These are phyloP conservation scores for Asclepias syriaca DNA, from an alignment of 257 asterid species.

Conservation along the genomic window DNA sequence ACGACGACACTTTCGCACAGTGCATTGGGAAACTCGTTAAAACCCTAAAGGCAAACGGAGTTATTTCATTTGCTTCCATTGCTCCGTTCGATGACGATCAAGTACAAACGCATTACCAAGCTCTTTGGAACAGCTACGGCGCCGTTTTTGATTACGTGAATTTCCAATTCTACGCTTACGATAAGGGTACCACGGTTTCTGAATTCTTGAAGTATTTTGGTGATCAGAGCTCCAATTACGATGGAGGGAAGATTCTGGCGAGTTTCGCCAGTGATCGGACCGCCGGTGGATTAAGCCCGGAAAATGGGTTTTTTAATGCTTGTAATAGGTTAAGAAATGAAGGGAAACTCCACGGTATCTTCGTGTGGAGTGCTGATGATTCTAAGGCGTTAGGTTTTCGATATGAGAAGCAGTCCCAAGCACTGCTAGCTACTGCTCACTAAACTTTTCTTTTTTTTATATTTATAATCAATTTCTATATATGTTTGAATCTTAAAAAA, in stretches of 20 bases:
- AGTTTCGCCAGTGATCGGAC: conserved; percentile 61
- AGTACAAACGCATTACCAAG: conserved; percentile 63
- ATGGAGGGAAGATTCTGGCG: conserved; percentile 54
- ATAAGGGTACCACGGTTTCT: conserved; percentile 50
- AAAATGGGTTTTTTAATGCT: conserved; percentile 53
- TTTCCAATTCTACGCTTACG: conserved; percentile 78
- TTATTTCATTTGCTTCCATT: conserved; percentile 67
- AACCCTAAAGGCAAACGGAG: conserved; percentile 39
- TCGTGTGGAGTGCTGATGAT: conserved; percentile 84
- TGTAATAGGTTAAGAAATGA: conserved; percentile 41
- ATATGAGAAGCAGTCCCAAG: conserved; percentile 31
- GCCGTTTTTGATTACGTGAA: conserved; percentile 57
- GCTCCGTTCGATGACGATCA: conserved; percentile 63
- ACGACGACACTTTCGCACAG: conserved; percentile 38
- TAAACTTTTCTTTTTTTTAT: background rate
- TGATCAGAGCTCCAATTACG: conserved; percentile 38
- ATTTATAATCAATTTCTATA: too few species aligned
- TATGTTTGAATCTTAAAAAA: too few species aligned
- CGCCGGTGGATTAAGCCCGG: conserved; percentile 47
- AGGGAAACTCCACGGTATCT: conserved; percentile 62
- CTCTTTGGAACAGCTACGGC: conserved; percentile 55
- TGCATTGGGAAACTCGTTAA: conserved; percentile 50
- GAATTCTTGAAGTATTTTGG: conserved; percentile 49
- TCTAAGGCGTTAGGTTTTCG: conserved; percentile 48
- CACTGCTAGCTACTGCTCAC: conserved; percentile 28